Percentiles rank a stretch among this genome's conserved stretches.
phyloP scores from a whole-genome alignment of 768 basidiomycete genomes.

The Rhodotorula paludigena region DNA sequence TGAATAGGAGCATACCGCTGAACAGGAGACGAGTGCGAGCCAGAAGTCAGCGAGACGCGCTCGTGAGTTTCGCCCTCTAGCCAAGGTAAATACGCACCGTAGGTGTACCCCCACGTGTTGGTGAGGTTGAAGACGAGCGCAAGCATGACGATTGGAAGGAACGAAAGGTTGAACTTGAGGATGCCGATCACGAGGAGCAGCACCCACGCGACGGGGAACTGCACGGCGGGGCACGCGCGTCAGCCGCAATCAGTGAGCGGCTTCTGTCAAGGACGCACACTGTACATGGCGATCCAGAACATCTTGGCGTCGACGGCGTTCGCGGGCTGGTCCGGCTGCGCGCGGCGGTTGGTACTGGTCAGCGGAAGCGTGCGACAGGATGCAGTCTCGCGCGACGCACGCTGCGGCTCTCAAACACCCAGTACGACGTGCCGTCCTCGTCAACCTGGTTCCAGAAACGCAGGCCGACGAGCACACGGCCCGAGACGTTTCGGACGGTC shows the following conservation, averaged over 20 bases:
- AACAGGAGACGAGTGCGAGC: neutral
- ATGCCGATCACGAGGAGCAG: constrained; percentile 81
- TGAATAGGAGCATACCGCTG: neutral
- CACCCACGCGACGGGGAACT: constrained; percentile 85
- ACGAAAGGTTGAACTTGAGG: constrained; percentile 67
- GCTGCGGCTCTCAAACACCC: constrained; percentile 97
- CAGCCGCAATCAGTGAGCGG: neutral
- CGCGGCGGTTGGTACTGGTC: too few relatives aligned
- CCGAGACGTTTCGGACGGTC: constrained; percentile 96
- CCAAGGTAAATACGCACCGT: constrained; percentile 56
- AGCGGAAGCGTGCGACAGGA: neutral
- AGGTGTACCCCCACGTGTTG: constrained; percentile 94
- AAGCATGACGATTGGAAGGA: constrained; percentile 86
- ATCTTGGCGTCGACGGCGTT: constrained; percentile 82
- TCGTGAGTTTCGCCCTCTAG: neutral
- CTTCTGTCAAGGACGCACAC: constrained; percentile 7
- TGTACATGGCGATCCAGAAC: constrained; percentile 37
- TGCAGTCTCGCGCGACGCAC: constrained; percentile 64
- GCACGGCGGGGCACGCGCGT: constrained; percentile 45
- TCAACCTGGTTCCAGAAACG: constrained; percentile 99
- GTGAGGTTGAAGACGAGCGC: constrained; percentile 94
- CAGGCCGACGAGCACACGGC: constrained; percentile 85
- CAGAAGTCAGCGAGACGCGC: neutral
- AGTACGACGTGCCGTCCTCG: constrained; percentile 69
- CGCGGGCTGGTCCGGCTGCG: constrained; percentile 35